Evolutionary conservation across 495 filamentous ascomycete species (phyloP).

Genomic region (Neurospora sublineolata): DNA sequence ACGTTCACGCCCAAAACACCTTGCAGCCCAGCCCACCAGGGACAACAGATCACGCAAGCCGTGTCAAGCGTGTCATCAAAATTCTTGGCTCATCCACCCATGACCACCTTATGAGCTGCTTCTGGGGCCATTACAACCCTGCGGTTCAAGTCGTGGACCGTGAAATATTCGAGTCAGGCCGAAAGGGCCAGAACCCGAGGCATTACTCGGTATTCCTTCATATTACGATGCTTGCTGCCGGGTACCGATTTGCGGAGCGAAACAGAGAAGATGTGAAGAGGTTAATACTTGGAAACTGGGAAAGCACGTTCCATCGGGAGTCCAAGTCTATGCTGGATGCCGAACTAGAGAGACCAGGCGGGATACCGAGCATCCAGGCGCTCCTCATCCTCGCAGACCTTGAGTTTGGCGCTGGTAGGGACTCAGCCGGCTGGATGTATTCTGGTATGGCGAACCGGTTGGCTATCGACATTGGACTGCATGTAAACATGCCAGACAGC

Average conservation of each 20-base stretch:
- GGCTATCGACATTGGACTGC: constrained; percentile 40
- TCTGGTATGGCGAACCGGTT: constrained; percentile 37
- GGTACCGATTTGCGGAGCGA: constrained; percentile 37
- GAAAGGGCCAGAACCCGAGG: constrained; percentile 27
- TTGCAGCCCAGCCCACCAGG: constrained; percentile 8
- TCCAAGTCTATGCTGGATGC: constrained; percentile 40
- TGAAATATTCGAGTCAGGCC: constrained; percentile 37
- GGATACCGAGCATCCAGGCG: constrained; percentile 38
- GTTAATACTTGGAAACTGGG: constrained; percentile 32
- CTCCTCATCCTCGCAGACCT: constrained; percentile 40
- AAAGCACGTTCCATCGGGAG: constrained; percentile 41
- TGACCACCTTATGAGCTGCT: constrained; percentile 40
- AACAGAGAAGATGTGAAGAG: constrained; percentile 36
- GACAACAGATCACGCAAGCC: constrained; percentile 25
- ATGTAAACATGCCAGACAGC: constrained; percentile 32
- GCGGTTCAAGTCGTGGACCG: constrained; percentile 36
- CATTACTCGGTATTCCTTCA: constrained; percentile 42
- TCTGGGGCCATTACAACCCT: constrained; percentile 40
- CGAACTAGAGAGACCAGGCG: constrained; percentile 39
- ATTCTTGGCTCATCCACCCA: constrained; percentile 31
- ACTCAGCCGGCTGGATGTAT: constrained; percentile 43
- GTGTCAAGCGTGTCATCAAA: constrained; percentile 34
- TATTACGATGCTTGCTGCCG: constrained; percentile 40
- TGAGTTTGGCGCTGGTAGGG: constrained; percentile 40
- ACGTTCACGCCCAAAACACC: constrained; percentile 17